Base-by-base conservation (phyloP, 257 asterid genomes). In the Nicotiana attenuata region DNA sequence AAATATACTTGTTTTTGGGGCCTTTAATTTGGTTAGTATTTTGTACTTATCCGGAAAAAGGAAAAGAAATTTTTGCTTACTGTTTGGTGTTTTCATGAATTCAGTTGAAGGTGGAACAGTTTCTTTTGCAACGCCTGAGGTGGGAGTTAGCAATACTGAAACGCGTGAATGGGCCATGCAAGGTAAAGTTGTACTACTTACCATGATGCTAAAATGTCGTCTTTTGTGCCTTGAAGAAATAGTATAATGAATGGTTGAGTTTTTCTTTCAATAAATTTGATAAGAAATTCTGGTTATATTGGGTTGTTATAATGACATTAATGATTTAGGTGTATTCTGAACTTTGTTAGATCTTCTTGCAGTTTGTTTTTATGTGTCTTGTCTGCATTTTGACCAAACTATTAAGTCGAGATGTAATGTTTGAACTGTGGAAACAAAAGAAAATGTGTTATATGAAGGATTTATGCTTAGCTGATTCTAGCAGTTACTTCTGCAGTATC, bases 81-180 rank as follows among this genome's bases (percentile, higher is more conserved):
- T 75, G 9, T 75, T 59, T 75, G 63, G 45, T 75, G 63, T 50
- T 73, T 41, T 28, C 80, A 26, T 47, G 16, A 47, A 75, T 85
- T 73, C 83, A 24, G 83, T 81, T 81, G 87, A 86, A 92, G 98
- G 89, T 80, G 60, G 73, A 35, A 89, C 86, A 83, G 87, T 80
- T 69, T 77, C 84, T 85, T 86, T 85, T 67, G 96, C 99, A 47
- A 87, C 97, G 22, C 90, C 97, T 67, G 97, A 93, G 83, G 91
- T 68, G 14, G 95, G 90, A 84, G 87, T 89, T 24, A 90, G 89
- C 78, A 80, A 65, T 85, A 50, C 91, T 31, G 96, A 91, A 85
- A 87, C 92, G 66, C 89, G 88, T 81, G 97, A 95, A 89, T 95
- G 98, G 99, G 97, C 92, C 60, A 86, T 94, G 91, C 99, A 93